phyloP scores from a whole-genome alignment of 176 grass and related monocot genomes.

The Thinopyrum elongatum region DNA sequence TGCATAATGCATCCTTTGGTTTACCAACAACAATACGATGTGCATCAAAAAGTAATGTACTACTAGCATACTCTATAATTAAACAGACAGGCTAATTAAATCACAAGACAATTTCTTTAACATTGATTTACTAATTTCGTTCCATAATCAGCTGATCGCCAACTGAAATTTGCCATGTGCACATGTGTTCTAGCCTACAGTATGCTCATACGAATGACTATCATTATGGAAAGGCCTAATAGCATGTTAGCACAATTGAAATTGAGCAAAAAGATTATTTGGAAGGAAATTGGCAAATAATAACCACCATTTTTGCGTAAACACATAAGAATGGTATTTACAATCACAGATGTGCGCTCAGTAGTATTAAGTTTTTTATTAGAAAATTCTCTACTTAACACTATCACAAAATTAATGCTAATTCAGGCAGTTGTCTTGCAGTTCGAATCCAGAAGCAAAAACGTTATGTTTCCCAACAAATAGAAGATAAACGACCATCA shows the following conservation, averaged over 20 bases:
- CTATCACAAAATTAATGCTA: neutral
- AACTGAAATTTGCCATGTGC: constrained; percentile 9
- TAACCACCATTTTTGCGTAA: neutral
- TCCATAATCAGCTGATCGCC: neutral
- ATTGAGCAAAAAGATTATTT: neutral
- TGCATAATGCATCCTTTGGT: neutral
- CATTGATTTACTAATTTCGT: neutral
- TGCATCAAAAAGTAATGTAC: neutral
- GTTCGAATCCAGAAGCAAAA: neutral
- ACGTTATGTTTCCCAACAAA: neutral
- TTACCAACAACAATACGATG: neutral
- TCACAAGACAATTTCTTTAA: constrained; percentile 3
- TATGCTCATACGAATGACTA: neutral
- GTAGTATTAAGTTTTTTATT: neutral
- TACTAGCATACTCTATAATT: neutral
- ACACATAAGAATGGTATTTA: neutral
- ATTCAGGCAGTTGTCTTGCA: neutral
- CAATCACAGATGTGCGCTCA: neutral
- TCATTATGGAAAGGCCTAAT: neutral
- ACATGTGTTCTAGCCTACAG: neutral
- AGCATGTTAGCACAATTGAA: neutral
- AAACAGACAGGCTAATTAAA: neutral
- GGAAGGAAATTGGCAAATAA: neutral
- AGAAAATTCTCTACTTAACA: neutral
- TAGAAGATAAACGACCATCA: neutral